Conservation (phyloP, 192 early-diverging fungal genomes). For the Coemansia sp. region DNA sequence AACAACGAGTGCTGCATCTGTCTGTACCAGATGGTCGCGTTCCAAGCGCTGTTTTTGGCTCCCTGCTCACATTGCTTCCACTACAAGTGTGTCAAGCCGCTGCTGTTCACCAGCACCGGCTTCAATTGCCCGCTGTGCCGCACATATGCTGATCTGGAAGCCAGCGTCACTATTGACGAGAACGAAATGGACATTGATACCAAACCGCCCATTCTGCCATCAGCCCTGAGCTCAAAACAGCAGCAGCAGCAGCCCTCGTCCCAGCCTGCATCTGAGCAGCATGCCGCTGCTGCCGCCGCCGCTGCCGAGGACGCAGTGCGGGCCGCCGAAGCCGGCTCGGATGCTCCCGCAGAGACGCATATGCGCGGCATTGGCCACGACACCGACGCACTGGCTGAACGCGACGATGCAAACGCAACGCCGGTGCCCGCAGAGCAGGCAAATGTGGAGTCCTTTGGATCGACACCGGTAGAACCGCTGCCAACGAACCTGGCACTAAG, state of each 20-base stretch:
- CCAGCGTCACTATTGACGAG: constrained; percentile 59
- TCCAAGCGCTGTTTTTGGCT: constrained; percentile 87
- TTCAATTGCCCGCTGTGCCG: constrained; percentile 91
- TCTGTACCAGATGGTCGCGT: constrained; percentile 78
- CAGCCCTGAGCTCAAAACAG: constrained; percentile 7
- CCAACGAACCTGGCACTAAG: constrained; percentile 26
- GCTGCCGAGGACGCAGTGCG: constrained; percentile 39
- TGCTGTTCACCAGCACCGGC: constrained; percentile 67
- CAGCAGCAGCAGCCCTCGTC: constrained; percentile 8
- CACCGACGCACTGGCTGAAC: constrained; percentile 9
- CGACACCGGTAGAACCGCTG: constrained; percentile 49
- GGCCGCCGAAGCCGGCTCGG: constrained; percentile 19
- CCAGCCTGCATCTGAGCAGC: constrained; percentile 5
- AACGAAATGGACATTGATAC: constrained; percentile 52
- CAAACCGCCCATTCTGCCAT: constrained; percentile 28
- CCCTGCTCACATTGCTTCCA: constrained; percentile 94
- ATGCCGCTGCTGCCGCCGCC: constrained; percentile 18
- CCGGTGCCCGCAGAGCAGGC: constrained; percentile 45
- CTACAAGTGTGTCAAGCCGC: constrained; percentile 86
- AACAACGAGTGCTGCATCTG: constrained; percentile 87
- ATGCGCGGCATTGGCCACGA: constrained; percentile 5
- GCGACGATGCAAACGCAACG: constrained; percentile 48
- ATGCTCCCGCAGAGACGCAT: background rate
- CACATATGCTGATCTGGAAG: constrained; percentile 88
- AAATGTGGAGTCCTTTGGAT: constrained; percentile 46